These are phyloP conservation scores for Mucor sp. DNA, from an alignment of 371 early-diverging fungal species.

Conservation along the genomic window DNA sequence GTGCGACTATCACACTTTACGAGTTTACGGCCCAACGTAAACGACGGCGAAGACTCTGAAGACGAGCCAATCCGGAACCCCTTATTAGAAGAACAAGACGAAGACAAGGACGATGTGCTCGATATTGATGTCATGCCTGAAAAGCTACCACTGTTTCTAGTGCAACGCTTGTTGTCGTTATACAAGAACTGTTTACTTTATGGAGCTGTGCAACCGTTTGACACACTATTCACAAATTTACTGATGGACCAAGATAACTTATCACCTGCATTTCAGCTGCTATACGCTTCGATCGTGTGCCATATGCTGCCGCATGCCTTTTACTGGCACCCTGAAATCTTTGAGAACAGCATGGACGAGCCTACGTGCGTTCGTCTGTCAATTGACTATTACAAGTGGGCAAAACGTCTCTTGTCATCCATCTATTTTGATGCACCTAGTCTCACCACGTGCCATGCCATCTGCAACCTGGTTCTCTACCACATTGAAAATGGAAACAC, in stretches of 20 bases:
- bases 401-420: slow-evolving; percentile 34
- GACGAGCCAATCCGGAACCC: slow-evolving; percentile 5
- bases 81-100: slow-evolving; percentile 8
- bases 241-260: slow-evolving; percentile 13
- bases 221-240: slow-evolving; percentile 20
- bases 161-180: slow-evolving; percentile 22
- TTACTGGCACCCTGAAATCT: slow-evolving; percentile 42
- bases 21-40: slow-evolving; percentile 29
- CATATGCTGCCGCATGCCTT: slow-evolving; percentile 48
- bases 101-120: background rate
- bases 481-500: slow-evolving; percentile 52
- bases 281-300: slow-evolving; percentile 40
- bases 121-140: background rate
- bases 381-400: slow-evolving; percentile 40
- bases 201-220: slow-evolving; percentile 42
- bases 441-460: slow-evolving; percentile 40
- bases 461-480: slow-evolving; percentile 46
- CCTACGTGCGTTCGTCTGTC: slow-evolving; percentile 18
- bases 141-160: slow-evolving; percentile 5
- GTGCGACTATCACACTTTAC: slow-evolving; percentile 47
- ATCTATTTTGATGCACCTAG: slow-evolving; percentile 46
- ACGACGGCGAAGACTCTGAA: slow-evolving; percentile 13
- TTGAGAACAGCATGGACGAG: slow-evolving; percentile 18
- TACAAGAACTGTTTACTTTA: slow-evolving; percentile 46
- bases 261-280: slow-evolving; percentile 28